These are phyloP conservation scores for Penicillium sp. DNA, from an alignment of 2,329 filamentous ascomycete species.

Conservation along the genomic window DNA sequence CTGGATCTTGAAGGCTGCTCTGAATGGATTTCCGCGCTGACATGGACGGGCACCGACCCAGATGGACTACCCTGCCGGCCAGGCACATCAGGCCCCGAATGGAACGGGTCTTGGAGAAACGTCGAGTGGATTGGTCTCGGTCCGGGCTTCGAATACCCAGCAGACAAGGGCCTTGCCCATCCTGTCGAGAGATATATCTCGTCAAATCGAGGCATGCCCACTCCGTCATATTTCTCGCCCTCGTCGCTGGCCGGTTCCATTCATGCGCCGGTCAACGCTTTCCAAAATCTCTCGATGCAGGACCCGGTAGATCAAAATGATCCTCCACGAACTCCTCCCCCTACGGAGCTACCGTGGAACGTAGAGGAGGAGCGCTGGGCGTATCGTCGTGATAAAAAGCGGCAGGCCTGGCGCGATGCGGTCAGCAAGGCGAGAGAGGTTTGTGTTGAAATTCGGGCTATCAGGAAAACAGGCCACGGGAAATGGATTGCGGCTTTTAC, in stretches of 20 bases:
- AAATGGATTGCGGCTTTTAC: conserved; percentile 40
- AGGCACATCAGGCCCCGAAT: conserved; percentile 45
- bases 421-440: conserved; percentile 36
- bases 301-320: background rate
- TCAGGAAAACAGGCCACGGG: conserved; percentile 39
- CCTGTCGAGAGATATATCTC: background rate
- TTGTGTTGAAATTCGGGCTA: conserved; percentile 35
- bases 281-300: background rate
- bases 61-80: conserved; percentile 31
- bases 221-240: background rate
- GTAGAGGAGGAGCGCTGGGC: conserved; percentile 39
- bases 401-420: conserved; percentile 36
- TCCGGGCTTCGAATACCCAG: conserved; percentile 46
- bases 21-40: conserved; percentile 59
- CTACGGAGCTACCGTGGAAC: conserved; percentile 32
- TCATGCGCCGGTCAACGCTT: conserved; percentile 25
- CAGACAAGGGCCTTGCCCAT: conserved; percentile 5
- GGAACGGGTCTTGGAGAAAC: conserved; percentile 52
- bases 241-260: conserved; percentile 28
- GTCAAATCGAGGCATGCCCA: background rate
- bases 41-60: conserved; percentile 43
- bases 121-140: conserved; percentile 48
- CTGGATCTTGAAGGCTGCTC: conserved; percentile 64
- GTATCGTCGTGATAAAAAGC: conserved; percentile 37
- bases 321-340: background rate